These are phyloP conservation scores for Waltergamsia citrina DNA, from an alignment of 2,329 filamentous ascomycete species.

Conservation along the genomic window DNA sequence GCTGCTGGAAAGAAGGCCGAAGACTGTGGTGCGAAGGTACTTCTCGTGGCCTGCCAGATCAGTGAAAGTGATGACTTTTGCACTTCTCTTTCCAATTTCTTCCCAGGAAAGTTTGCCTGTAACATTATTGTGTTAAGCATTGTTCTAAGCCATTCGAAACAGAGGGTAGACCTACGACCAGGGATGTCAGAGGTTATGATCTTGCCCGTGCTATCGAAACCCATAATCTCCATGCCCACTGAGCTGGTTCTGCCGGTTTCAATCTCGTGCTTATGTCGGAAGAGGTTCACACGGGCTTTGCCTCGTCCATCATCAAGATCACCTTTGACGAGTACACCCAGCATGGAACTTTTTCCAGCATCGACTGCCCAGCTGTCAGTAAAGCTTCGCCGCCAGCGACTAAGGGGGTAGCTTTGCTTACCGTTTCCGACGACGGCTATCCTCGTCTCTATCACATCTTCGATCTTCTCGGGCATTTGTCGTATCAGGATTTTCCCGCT, in stretches of 20 bases:
- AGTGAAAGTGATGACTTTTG: constrained; percentile 95
- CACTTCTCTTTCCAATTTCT: constrained; percentile 88
- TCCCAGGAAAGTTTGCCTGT: constrained; percentile 75
- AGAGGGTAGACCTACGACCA: constrained; percentile 50
- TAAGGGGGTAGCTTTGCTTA: constrained; percentile 27
- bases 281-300: constrained; percentile 88
- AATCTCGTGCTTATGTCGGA: constrained; percentile 95
- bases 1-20: constrained; percentile 86
- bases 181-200: constrained; percentile 75
- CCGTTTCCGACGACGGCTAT: constrained; percentile 96
- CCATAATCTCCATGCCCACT: constrained; percentile 98
- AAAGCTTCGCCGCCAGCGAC: too few relatives aligned
- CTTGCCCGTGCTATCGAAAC: constrained; percentile 80
- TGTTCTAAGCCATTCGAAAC: neutral
- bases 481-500: constrained; percentile 84
- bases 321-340: constrained; percentile 92
- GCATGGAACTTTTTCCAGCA: constrained; percentile 91
- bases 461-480: constrained; percentile 60
- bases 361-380: constrained; percentile 54
- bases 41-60: constrained; percentile 93
- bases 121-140: neutral
- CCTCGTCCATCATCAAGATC: constrained; percentile 91
- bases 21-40: constrained; percentile 92
- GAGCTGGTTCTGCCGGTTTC: constrained; percentile 93
- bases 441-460: constrained; percentile 88